Conservation (phyloP, 495 filamentous ascomycete genomes). For the Aspergillus diversus region DNA sequence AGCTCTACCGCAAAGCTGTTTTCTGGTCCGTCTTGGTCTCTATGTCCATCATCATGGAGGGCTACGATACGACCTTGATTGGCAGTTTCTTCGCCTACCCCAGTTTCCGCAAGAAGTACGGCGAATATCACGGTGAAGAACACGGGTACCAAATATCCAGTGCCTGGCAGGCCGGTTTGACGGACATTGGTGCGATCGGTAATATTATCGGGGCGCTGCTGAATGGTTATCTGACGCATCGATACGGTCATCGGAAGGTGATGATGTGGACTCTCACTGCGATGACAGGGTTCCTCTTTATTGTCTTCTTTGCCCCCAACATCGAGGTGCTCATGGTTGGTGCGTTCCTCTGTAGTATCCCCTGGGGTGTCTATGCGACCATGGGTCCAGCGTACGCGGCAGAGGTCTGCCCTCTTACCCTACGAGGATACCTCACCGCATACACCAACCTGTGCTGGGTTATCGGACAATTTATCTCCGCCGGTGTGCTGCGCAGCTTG, state of each 20-base stretch:
- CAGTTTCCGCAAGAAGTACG: background rate
- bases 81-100: background rate
- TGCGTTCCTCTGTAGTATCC: constrained; percentile 1
- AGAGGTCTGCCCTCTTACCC: background rate
- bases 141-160: background rate
- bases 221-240: background rate
- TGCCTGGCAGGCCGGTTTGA: background rate
- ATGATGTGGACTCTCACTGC: background rate
- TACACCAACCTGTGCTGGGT: constrained; percentile 2
- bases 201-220: background rate
- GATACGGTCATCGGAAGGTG: background rate
- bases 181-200: no score
- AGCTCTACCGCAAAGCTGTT: background rate
- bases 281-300: background rate
- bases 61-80: background rate
- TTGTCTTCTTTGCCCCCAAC: background rate
- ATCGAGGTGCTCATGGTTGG: background rate
- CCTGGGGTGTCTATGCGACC: constrained; percentile 2
- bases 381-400: background rate
- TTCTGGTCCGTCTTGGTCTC: background rate
- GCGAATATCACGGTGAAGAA: background rate
- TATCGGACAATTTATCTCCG: background rate
- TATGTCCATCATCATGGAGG: constrained; percentile 1
- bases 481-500: background rate
- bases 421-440: background rate